Base-by-base conservation (phyloP, 1,139 yeast species). In the Sugiyamaella paludigena region DNA sequence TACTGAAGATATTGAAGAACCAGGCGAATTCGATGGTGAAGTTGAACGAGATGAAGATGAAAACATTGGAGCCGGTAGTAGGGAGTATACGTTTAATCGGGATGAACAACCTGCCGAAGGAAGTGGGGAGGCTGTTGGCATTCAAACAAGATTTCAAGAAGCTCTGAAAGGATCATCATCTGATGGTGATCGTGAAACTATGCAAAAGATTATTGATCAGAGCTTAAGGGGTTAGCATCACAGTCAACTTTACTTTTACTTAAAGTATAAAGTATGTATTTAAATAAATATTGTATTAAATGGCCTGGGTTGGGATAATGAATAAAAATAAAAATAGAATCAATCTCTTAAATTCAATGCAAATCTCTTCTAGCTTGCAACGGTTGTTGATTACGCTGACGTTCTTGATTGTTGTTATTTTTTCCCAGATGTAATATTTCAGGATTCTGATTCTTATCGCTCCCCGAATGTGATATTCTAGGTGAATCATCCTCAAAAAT, bases 71-170 rank as follows among this genome's bases (percentile, higher is more conserved):
- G 27, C 73, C 48, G 75, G 79, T 0, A 77, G 77, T 57, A 74
- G 92, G 61, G 89, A 84, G 63, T 86, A 87, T 62, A 81, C 88
- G 1, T 86, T 84, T 70, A 94, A 85, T 62, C 64, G 84, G 9
- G 75, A 73, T 47, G 78, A 71, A 10, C 59, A 59, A 4, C 28
- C 9, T 12, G 28, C 40, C 3, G 41, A 47, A 27, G 29, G 43
- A 19, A 64, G 70, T 1, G 24, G 24, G 3, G 24, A 19, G 24
- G 78, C 78, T 40, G 78, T 78, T 7, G 82, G 78, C 33, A 69
- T 87, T 45, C 89, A 86, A 63, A 75, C 78, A 15, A 75, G 88
- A 48, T 87, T 87, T 63, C 86, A 84, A 64, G 77, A 76, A 36
- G 94, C 95, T 1, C 51, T 65, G 29, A 50, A 52, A 36, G 54